Conservation (phyloP, 2,329 filamentous ascomycete species). For the Claviceps paspali region DNA sequence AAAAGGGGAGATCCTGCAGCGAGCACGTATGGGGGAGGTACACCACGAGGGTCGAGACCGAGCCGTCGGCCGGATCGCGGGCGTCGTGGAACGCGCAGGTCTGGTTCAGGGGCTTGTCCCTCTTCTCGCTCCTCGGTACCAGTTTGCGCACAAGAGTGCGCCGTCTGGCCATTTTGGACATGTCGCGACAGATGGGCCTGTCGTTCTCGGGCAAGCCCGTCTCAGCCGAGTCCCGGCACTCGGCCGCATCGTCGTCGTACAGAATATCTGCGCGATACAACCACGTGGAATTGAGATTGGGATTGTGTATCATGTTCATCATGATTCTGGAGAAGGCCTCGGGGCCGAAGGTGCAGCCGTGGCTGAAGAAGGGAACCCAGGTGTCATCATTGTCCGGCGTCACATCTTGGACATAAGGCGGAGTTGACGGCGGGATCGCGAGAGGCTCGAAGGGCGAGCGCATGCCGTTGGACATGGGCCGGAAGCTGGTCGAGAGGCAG, state of each 20-base stretch:
- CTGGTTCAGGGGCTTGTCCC: constrained; percentile 65
- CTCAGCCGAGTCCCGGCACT: constrained; percentile 6
- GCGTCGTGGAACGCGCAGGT: constrained; percentile 59
- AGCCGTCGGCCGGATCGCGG: constrained; percentile 9
- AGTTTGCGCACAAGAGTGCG: constrained; percentile 60
- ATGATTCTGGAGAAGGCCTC: constrained; percentile 51
- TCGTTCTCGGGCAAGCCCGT: background rate
- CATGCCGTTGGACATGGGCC: no score
- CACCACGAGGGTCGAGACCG: constrained; percentile 34
- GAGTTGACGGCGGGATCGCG: constrained; percentile 12
- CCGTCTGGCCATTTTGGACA: constrained; percentile 23
- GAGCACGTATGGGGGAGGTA: constrained; percentile 60
- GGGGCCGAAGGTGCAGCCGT: constrained; percentile 46
- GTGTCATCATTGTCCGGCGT: constrained; percentile 6
- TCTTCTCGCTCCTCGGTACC: constrained; percentile 64
- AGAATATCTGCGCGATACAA: constrained; percentile 67
- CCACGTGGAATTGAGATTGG: constrained; percentile 65
- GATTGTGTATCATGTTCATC: constrained; percentile 61
- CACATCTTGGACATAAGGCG: constrained; percentile 14
- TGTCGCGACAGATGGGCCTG: constrained; percentile 6
- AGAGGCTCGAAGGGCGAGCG: constrained; percentile 17
- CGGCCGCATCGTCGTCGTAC: constrained; percentile 17
- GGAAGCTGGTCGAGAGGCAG: no score
- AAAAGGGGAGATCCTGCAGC: constrained; percentile 60
- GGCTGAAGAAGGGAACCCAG: constrained; percentile 41